Percentiles rank a stretch among this genome's conserved stretches.
phyloP scores from a whole-genome alignment of 1,284 basidiomycete genomes.

The Cystobasidiaceae sp. region DNA sequence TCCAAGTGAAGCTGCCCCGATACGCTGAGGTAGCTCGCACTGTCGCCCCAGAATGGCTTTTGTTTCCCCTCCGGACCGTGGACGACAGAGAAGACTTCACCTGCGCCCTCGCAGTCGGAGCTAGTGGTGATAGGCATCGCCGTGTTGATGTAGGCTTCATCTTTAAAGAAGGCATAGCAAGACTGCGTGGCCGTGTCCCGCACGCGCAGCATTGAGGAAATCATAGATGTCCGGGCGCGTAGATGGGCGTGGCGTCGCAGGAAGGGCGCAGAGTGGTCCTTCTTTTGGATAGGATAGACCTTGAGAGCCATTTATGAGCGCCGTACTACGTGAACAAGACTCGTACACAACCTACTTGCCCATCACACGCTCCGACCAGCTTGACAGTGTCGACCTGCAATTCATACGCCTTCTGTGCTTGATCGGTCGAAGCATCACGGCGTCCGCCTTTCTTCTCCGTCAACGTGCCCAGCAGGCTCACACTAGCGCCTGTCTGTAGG shows the following conservation, averaged over 20 bases:
- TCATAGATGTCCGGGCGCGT: conserved; percentile 66
- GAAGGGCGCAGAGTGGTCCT: conserved; percentile 65
- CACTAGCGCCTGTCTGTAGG: conserved; percentile 36
- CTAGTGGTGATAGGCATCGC: conserved; percentile 84
- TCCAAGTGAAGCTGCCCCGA: conserved; percentile 95
- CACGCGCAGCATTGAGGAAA: conserved; percentile 67
- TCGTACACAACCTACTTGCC: conserved; percentile 4
- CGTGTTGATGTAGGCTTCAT: conserved; percentile 68
- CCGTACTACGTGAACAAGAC: not conserved
- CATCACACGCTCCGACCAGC: conserved; percentile 66
- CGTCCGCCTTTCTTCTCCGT: conserved; percentile 61
- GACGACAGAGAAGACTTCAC: conserved; percentile 66
- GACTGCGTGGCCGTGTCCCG: conserved; percentile 51
- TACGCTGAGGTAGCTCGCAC: conserved; percentile 82
- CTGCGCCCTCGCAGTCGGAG: conserved; percentile 95
- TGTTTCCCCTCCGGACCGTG: conserved; percentile 7
- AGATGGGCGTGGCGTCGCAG: conserved; percentile 77
- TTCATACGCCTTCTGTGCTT: conserved; percentile 50
- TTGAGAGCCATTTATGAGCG: conserved; percentile 42
- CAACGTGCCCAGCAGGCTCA: conserved; percentile 54
- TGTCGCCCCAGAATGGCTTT: conserved; percentile 42
- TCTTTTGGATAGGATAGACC: conserved; percentile 83
- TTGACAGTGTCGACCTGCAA: conserved; percentile 62
- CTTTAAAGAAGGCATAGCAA: conserved; percentile 32
- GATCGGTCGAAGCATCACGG: conserved; percentile 52